Evolutionary conservation across 1,139 yeast species (phyloP).

Genomic region (Tardiomyces depauwii): DNA sequence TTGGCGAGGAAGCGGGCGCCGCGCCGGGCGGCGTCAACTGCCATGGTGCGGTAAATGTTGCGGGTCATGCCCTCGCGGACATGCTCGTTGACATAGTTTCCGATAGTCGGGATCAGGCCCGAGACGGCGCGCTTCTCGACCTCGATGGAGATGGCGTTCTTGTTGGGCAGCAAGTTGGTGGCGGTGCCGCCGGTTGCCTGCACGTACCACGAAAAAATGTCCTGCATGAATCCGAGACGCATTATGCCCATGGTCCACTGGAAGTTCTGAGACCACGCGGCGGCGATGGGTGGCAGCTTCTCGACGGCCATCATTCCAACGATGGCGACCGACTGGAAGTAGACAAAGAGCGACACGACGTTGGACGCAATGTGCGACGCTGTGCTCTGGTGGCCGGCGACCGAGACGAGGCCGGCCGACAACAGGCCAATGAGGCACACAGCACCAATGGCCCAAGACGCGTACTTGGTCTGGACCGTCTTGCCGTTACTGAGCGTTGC

Average conservation of each 20-base stretch:
- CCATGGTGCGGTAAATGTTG: slow-evolving; percentile 11
- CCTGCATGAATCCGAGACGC: slow-evolving; percentile 68
- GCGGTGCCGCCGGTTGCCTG: slow-evolving; percentile 93
- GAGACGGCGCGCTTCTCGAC: slow-evolving; percentile 46
- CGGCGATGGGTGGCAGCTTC: slow-evolving; percentile 89
- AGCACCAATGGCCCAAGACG: slow-evolving; percentile 95
- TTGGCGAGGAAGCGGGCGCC: not conserved
- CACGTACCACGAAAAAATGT: slow-evolving; percentile 85
- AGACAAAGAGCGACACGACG: slow-evolving; percentile 82
- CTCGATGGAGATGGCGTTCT: slow-evolving; percentile 54
- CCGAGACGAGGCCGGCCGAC: slow-evolving; percentile 78
- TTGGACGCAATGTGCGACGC: slow-evolving; percentile 97
- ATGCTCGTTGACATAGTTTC: slow-evolving; percentile 14
- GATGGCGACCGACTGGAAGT: slow-evolving; percentile 88
- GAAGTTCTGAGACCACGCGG: slow-evolving; percentile 97
- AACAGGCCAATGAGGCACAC: slow-evolving; percentile 79
- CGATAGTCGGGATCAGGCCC: slow-evolving; percentile 10
- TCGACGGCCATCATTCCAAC: slow-evolving; percentile 95
- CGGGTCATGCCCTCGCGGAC: slow-evolving; percentile 10
- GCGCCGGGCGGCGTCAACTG: not conserved
- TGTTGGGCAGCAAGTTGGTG: slow-evolving; percentile 55
- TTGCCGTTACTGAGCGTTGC: slow-evolving; percentile 81
- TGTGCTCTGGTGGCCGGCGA: slow-evolving; percentile 81
- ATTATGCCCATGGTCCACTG: slow-evolving; percentile 95
- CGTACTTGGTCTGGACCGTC: slow-evolving; percentile 90